Percentiles rank a stretch among this genome's conserved stretches.
These are phyloP conservation scores for Escallonia herrerae DNA, from an alignment of 129 eudicot genomes.

Conservation along the genomic window DNA sequence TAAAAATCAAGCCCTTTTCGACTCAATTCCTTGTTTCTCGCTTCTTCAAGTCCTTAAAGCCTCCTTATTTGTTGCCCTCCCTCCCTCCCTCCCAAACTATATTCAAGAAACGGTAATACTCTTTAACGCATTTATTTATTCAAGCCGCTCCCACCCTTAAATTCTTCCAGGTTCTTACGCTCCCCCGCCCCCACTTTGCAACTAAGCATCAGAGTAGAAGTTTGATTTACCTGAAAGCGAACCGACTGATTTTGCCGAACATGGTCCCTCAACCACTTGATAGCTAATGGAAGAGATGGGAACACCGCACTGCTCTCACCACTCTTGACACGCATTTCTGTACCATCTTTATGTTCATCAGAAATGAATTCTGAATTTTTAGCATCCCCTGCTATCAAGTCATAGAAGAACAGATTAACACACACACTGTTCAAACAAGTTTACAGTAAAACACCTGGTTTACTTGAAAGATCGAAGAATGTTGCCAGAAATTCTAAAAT, in stretches of 20 bases:
- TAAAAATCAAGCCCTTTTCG: too few species aligned
- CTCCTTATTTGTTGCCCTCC: too few species aligned
- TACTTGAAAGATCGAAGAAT: background rate
- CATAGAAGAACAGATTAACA: background rate
- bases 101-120: too few species aligned
- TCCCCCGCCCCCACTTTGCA: too few species aligned
- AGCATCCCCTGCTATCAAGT: conserved; percentile 30
- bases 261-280: conserved; percentile 74
- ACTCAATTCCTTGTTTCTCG: too few species aligned
- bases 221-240: conserved; percentile 59
- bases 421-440: background rate
- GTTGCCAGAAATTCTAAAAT: background rate
- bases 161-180: too few species aligned
- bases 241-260: conserved; percentile 50
- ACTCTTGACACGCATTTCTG: conserved; percentile 25
- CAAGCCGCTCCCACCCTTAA: too few species aligned
- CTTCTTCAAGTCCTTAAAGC: too few species aligned
- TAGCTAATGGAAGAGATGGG: conserved; percentile 78
- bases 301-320: conserved; percentile 70
- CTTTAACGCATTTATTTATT: too few species aligned
- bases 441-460: background rate
- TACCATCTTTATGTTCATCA: conserved; percentile 30
- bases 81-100: too few species aligned
- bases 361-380: conserved; percentile 31
- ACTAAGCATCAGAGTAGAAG: background rate